These are phyloP conservation scores for Crithidia thermophila DNA, from an alignment of 208 protist genomes.

Conservation along the genomic window DNA sequence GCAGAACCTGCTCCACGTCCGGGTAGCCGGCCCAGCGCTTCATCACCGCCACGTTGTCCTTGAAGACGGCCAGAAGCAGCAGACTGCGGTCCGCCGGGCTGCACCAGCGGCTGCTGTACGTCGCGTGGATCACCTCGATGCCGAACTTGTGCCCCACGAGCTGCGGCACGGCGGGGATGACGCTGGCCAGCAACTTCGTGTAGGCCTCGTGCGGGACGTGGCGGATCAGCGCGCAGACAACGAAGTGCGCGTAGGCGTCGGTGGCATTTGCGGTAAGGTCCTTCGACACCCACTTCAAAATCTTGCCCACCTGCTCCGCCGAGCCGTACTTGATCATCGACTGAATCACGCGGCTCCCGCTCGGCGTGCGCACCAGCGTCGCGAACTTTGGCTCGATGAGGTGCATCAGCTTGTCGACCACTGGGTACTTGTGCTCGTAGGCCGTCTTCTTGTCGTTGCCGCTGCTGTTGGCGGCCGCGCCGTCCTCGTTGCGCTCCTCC, in stretches of 20 bases:
- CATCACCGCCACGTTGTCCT: conserved; percentile 86
- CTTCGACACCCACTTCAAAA: conserved; percentile 62
- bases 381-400: conserved; percentile 83
- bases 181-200: conserved; percentile 55
- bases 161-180: conserved; percentile 70
- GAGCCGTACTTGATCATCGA: conserved; percentile 93
- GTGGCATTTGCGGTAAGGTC: conserved; percentile 66
- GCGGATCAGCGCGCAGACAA: conserved; percentile 77
- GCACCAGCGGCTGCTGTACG: conserved; percentile 86
- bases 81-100: conserved; percentile 67
- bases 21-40: conserved; percentile 88
- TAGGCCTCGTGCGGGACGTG: conserved; percentile 83
- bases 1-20: conserved; percentile 71
- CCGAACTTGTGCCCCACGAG: conserved; percentile 89
- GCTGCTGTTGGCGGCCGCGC: conserved; percentile 2
- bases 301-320: conserved; percentile 54
- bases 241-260: conserved; percentile 88
- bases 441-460: conserved; percentile 46
- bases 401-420: conserved; percentile 83
- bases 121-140: conserved; percentile 78
- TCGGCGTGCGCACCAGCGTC: conserved; percentile 68
- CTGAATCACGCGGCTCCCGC: conserved; percentile 84
- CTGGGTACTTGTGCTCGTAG: conserved; percentile 89
- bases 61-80: conserved; percentile 82
- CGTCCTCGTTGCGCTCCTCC: conserved; percentile 29